Base-by-base conservation (phyloP, 2,329 filamentous ascomycete species). In the Beauveria pseudobassiana region DNA sequence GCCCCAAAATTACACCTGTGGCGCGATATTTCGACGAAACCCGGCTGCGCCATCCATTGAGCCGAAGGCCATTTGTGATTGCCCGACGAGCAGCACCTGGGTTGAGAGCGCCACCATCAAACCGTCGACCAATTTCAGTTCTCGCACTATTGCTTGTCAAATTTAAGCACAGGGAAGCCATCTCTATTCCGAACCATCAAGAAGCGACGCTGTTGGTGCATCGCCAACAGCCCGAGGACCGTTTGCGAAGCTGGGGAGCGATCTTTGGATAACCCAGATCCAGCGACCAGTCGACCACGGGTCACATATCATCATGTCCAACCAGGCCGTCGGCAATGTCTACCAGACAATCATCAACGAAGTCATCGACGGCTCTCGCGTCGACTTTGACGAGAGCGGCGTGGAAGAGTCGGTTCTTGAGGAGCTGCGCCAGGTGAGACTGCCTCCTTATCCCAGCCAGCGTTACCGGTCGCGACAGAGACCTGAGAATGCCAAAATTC, bases 331-430 rank as follows among this genome's bases (percentile, higher is more conserved):
- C 79, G 95, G 95, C 70, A 78, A 79, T 67, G 88, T 98, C 71
- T 99, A 97, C 76, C 81, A 87, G 75, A 79, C 82, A 70, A 87
- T 90, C 74, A 90, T 90, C 72, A 81, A 88, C 65, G 91, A 95
- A 78, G 92, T 99, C 73, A 91, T 98, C 76, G 88, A 93, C 69
- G 89, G 90, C 67, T 97, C 93, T 71, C 85, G 90, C 71, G 90
- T 93, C 71, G 95, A 98, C 77, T 98, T 99, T 74, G 95, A 99
- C 75, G 95, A 99, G 78, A 91, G 89, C 69, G 95, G 95, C 69
- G 89, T 98, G 66, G 91, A 96, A 69, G 89, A 93, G 74, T 81
- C 85, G 68, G 93, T 93, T 57, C 79, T 99, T 70, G 86, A 93
- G 67, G 91, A 96, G 74, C 80, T 99, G 81, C 88, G 87, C 76